Evolutionary conservation across 1,139 yeast genomes (phyloP), one percentile per base, ranked within the genome.

Genomic region (Blastobotrys indianensis): DNA sequence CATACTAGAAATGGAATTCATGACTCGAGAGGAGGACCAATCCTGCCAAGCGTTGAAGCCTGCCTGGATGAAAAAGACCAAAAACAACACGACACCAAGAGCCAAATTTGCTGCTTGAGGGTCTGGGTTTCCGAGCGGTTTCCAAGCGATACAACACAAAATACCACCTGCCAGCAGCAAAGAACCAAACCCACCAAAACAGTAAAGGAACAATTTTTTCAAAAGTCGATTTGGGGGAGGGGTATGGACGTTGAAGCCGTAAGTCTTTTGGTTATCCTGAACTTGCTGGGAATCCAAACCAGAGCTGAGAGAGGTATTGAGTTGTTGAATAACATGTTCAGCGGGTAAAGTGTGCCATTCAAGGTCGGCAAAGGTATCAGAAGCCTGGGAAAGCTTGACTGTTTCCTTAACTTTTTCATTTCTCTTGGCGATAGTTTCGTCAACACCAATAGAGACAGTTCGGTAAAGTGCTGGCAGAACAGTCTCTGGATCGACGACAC

Each of bases 181-280:
- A 1, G 66, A 54, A 34, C 80, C 78, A 56, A 75, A 75, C 2
- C 80, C 79, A 46, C 79, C 77, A 61, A 75, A 75, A 45, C 71
- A 61, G 56, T 75, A 72, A 29, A 36, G 31, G 11, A 44, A 13
- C 10, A 44, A 11, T 30, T 36, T 34, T 8, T 37, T n/a, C 10
- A 37, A 15, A 5, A 23, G 3, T n/a, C 42, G n/a, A 9, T 31
- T 25, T 17, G 45, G 45, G 2, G 45, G 45, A n/a, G 45, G 20
- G n/a, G 45, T 12, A 25, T 42, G 45, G n/a, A 23, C 25, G 28
- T 41, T 41, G 23, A 10, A 15, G 15, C 45, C 45, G 13, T 41
- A 41, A 9, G 7, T 11, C n/a, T 28, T 41, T 20, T 23, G 31
- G 20, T 36, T 23, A 3, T 17, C 23, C 13, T 11, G 25, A 2